Percentiles rank a stretch among this genome's conserved stretches.
phyloP scores from a whole-genome alignment of 352 stramenopile species.

The Saprolegnia diclina region DNA sequence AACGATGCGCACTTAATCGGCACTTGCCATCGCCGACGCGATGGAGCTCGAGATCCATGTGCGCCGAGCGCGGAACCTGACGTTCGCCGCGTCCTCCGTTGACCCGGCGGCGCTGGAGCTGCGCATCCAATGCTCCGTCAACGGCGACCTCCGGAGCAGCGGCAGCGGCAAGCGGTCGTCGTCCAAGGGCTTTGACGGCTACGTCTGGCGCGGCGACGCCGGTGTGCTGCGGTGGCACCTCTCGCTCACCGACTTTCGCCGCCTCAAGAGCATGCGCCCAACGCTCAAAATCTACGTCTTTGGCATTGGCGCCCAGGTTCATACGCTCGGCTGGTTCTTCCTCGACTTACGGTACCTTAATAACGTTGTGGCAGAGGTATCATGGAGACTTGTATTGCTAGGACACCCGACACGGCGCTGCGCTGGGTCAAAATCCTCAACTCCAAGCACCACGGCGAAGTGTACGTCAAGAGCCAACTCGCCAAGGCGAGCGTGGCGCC shows the following conservation, averaged over 20 bases:
- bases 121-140: constrained; percentile 21
- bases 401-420: constrained; percentile 61
- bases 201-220: constrained; percentile 30
- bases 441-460: constrained; percentile 58
- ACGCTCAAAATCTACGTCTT: constrained; percentile 70
- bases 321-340: constrained; percentile 78
- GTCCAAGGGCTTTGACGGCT: constrained; percentile 8
- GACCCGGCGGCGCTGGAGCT: constrained; percentile 15
- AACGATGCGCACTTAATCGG: no score
- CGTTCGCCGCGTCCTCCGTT: constrained; percentile 5
- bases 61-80: constrained; percentile 10
- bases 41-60: constrained; percentile 27
- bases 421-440: constrained; percentile 72
- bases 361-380: no score
- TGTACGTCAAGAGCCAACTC: constrained; percentile 41
- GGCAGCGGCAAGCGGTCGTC: constrained; percentile 6
- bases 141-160: constrained; percentile 21
- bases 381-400: constrained; percentile 19
- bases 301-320: constrained; percentile 40
- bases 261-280: constrained; percentile 56
- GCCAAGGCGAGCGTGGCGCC: background rate
- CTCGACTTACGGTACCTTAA: constrained; percentile 53
- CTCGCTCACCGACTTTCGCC: constrained; percentile 52
- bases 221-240: constrained; percentile 57
- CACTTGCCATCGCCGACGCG: background rate